Conservation (phyloP, 2,329 filamentous ascomycete species). For the Nigrospora oryzae region DNA sequence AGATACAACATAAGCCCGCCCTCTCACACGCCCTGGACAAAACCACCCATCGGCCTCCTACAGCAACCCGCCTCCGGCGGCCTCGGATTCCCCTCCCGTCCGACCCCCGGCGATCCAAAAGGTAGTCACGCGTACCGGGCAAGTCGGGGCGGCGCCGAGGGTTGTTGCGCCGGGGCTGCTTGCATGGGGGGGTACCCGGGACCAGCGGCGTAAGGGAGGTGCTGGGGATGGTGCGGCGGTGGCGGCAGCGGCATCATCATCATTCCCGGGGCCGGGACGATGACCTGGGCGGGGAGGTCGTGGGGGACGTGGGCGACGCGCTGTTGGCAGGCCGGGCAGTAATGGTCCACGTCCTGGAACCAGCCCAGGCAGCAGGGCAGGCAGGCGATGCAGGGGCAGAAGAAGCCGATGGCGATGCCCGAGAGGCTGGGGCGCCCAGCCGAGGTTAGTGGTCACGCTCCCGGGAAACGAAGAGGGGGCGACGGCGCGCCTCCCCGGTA, state of each 20-base stretch:
- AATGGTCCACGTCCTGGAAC: constrained; percentile 3
- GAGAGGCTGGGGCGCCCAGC: not conserved
- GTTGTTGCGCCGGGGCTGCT: not conserved
- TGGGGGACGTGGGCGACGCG: not conserved
- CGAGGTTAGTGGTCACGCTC: not conserved
- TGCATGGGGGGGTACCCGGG: not conserved
- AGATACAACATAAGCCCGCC: no score
- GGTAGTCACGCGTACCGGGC: not conserved
- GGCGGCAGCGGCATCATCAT: no score
- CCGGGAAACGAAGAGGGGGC: not conserved
- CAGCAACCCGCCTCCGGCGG: no score
- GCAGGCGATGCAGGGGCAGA: constrained; percentile 5
- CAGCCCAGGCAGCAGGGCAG: constrained; percentile 5
- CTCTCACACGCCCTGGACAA: no score
- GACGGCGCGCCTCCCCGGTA: not conserved
- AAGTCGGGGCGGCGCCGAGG: not conserved
- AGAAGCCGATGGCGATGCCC: constrained; percentile 2
- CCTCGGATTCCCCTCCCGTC: no score
- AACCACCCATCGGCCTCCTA: no score
- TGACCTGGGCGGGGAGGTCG: not conserved
- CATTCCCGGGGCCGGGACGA: not conserved
- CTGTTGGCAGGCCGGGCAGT: constrained; percentile 1
- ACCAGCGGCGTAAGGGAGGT: not conserved
- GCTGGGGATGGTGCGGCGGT: not conserved
- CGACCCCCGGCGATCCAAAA: no score